These are phyloP conservation scores for Globisporangium middletonii DNA, from an alignment of 352 stramenopile species.

Conservation along the genomic window DNA sequence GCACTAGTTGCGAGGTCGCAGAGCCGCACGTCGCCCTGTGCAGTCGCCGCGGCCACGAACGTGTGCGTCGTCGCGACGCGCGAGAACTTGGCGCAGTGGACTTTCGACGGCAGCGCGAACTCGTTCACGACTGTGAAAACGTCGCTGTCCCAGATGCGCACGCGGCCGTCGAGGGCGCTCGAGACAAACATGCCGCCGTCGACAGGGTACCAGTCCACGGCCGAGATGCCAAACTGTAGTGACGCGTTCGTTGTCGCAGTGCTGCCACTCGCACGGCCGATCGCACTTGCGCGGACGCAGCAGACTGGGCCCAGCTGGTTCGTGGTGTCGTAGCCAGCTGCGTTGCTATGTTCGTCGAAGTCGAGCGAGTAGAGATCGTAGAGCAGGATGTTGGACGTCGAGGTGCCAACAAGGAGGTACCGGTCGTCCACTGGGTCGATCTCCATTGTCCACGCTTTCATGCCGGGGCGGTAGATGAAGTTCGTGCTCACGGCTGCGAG, in stretches of 20 bases:
- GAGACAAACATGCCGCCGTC: constrained; percentile 80
- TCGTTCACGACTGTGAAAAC: constrained; percentile 54
- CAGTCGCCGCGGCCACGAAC: constrained; percentile 62
- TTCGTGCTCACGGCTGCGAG: constrained; percentile 29
- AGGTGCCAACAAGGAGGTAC: constrained; percentile 53
- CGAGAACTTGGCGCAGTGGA: constrained; percentile 69
- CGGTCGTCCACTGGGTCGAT: constrained; percentile 55
- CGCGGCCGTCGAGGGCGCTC: constrained; percentile 57
- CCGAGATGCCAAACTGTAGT: constrained; percentile 58
- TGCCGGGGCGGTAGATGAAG: constrained; percentile 54
- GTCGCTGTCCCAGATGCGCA: constrained; percentile 77
- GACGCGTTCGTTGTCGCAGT: neutral
- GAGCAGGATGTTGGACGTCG: constrained; percentile 48
- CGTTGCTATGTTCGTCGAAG: constrained; percentile 11
- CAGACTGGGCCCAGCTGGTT: constrained; percentile 24
- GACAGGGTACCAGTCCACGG: constrained; percentile 85
- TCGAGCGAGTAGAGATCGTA: constrained; percentile 59
- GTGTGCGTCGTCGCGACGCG: constrained; percentile 40
- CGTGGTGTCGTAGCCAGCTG: constrained; percentile 22
- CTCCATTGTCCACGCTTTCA: constrained; percentile 56
- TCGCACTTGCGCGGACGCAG: constrained; percentile 14
- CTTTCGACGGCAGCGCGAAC: constrained; percentile 54
- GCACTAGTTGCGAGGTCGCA: constrained; percentile 69
- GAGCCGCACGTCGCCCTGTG: constrained; percentile 58
- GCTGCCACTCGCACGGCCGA: neutral